A percentile compares a stretch with the other conserved stretches of the same genome.
These are phyloP conservation scores for Xanthoparmelia taractica DNA, from an alignment of 495 filamentous ascomycete species.

Conservation along the genomic window DNA sequence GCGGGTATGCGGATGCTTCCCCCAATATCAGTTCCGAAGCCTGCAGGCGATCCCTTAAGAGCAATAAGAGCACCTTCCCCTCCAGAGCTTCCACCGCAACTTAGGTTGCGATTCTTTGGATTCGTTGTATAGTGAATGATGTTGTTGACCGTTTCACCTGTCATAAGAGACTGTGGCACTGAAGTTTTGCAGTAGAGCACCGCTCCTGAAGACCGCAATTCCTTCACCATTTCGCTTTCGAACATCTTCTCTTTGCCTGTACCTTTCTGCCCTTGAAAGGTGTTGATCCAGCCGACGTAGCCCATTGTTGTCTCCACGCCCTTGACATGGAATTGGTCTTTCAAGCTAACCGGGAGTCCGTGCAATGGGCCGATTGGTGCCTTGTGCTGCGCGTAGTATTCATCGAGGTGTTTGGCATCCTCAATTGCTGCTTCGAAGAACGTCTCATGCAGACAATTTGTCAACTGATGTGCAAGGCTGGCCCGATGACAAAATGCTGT, in stretches of 20 bases:
- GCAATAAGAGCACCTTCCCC: slow-evolving; percentile 56
- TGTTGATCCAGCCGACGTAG: slow-evolving; percentile 40
- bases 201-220: slow-evolving; percentile 51
- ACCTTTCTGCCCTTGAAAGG: slow-evolving; percentile 42
- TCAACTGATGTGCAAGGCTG: slow-evolving; percentile 50
- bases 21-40: slow-evolving; percentile 65
- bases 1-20: slow-evolving; percentile 62
- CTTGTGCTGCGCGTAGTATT: slow-evolving; percentile 42
- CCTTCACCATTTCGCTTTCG: slow-evolving; percentile 46
- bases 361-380: slow-evolving; percentile 52
- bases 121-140: slow-evolving; percentile 60
- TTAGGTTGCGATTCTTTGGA: slow-evolving; percentile 47
- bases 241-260: slow-evolving; percentile 33
- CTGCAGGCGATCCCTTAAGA: slow-evolving; percentile 46
- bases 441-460: slow-evolving; percentile 54
- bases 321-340: slow-evolving; percentile 65
- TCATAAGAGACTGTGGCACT: slow-evolving; percentile 55
- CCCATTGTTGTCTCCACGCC: slow-evolving; percentile 60
- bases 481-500: slow-evolving; percentile 52
- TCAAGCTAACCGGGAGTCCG: slow-evolving; percentile 58
- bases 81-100: slow-evolving; percentile 54
- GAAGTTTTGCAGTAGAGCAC: slow-evolving; percentile 61
- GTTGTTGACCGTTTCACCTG: slow-evolving; percentile 49
- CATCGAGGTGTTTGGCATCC: slow-evolving; percentile 52
- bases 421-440: slow-evolving; percentile 55